Percentiles rank a stretch among this genome's conserved stretches.
Evolutionary conservation across 2,329 filamentous ascomycete genomes (phyloP).

Genomic region (Fonsecaea pugnacius): DNA sequence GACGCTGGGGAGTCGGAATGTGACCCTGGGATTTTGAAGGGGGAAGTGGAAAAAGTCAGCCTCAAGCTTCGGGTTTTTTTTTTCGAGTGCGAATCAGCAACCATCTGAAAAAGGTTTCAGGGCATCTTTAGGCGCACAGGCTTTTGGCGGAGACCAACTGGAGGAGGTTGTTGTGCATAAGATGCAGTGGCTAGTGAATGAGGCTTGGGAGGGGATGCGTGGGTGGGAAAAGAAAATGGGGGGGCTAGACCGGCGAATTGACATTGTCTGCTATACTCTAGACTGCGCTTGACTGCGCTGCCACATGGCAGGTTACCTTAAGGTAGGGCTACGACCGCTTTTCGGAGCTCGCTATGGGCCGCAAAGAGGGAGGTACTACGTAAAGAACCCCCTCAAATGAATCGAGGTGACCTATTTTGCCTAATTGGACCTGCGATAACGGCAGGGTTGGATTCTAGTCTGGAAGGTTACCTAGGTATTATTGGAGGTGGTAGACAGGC

Average conservation of each 20-base stretch:
- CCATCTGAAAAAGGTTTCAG: slow-evolving; percentile 6
- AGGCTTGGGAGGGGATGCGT: slow-evolving; percentile 11
- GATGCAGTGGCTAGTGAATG: slow-evolving; percentile 9
- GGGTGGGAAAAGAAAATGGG: not conserved
- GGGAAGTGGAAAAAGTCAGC: slow-evolving; percentile 21
- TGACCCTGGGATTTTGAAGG: slow-evolving; percentile 25
- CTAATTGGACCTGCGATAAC: slow-evolving; percentile 10
- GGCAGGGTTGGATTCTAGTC: not conserved
- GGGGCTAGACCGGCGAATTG: not conserved
- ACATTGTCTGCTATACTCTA: not conserved
- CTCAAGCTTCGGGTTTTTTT: slow-evolving; percentile 11
- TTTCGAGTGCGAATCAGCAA: slow-evolving; percentile 20
- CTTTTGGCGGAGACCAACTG: not conserved
- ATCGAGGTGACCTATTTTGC: not conserved
- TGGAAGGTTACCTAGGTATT: not conserved
- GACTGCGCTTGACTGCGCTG: not conserved
- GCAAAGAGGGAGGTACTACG: not conserved
- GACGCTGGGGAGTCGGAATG: slow-evolving; percentile 23
- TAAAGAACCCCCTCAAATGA: not conserved
- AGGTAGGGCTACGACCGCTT: not conserved
- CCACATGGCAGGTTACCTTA: slow-evolving; percentile 1
- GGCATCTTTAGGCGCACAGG: slow-evolving; percentile 16
- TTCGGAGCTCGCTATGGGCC: slow-evolving; percentile 2
- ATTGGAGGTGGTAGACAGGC: too few species aligned
- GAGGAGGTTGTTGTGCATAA: not conserved